Evolutionary conservation across 139 green algal genomes (phyloP), one percentile per base, ranked within the genome.

Genomic region (Ulvella scutata): DNA sequence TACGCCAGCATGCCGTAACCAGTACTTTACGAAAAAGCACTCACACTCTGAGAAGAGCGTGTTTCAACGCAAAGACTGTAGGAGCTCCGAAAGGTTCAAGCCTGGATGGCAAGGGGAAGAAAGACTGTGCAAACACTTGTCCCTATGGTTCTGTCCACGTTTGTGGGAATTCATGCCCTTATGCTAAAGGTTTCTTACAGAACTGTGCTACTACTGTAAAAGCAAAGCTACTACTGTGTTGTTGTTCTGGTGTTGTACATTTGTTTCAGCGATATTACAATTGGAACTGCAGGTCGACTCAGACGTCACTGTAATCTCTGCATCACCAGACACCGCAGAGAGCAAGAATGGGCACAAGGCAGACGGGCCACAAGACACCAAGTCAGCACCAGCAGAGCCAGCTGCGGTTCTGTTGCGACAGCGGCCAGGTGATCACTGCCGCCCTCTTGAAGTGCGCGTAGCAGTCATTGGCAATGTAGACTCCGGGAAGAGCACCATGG

Each of bases 381-480:
- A 21, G 7, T 9, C n/a, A 39, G 7, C 62, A 28, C n/a, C 62
- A 26, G 28, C 61, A 76, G 75, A 67, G 51, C 51, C 51, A 6
- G 31, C 51, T 1, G 51, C 51, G 40, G 79, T 92, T 26, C 74
- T 87, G 44, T 81, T 94, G 31, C 77, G 90, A 13, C 82, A 78
- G 2, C 80, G 76, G 17, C 43, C 81, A 35, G 81, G 74, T 17
- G 43, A 39, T 20, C 44, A 20, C 23, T 13, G 62, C 9, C 51
- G 82, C 2, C 87, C 87, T 13, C 72, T 90, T 62, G 90, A 96
- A 81, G 78, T 93, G 33, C 82, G 89, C 2, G 90, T 94, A 36
- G 90, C 89, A 3, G 81, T 96, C 28, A 91, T 97, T 28, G 92
- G 92, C 73, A 97, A 97, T 77, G 92, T 97, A 67, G 92, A 97